Evolutionary conservation across 495 filamentous ascomycete species (phyloP).

Genomic region (Baudoinia panamericana): DNA sequence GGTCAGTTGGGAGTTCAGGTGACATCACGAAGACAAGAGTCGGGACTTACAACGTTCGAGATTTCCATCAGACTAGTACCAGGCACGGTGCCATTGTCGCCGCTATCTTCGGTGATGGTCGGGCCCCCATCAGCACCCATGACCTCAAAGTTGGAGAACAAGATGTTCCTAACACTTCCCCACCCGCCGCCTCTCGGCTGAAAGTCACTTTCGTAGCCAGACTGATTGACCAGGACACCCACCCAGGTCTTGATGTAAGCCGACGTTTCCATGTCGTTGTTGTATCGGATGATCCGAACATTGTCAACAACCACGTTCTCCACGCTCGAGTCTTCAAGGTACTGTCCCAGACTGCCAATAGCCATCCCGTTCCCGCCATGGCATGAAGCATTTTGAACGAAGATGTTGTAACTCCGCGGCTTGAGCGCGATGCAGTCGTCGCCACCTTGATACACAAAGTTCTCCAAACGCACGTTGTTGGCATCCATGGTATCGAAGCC

Average conservation of each 20-base stretch:
- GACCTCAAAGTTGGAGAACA: slow-evolving; percentile 41
- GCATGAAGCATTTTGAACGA: slow-evolving; percentile 40
- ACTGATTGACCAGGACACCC: slow-evolving; percentile 35
- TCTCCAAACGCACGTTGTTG: slow-evolving; percentile 38
- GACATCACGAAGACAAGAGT: too few relatives aligned
- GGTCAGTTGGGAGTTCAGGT: too few relatives aligned
- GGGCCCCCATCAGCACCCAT: slow-evolving; percentile 32
- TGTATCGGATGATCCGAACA: slow-evolving; percentile 34
- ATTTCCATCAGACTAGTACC: slow-evolving; percentile 41
- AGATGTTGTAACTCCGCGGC: slow-evolving; percentile 41
- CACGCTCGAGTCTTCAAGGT: slow-evolving; percentile 42
- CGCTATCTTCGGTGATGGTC: slow-evolving; percentile 37
- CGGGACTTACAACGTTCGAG: slow-evolving; percentile 37
- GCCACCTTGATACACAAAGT: slow-evolving; percentile 45
- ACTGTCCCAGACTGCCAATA: slow-evolving; percentile 45
- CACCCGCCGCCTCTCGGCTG: slow-evolving; percentile 40
- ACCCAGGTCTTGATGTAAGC: slow-evolving; percentile 50
- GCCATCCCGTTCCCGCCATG: slow-evolving; percentile 44
- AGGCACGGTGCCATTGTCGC: slow-evolving; percentile 39
- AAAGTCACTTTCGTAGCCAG: slow-evolving; percentile 36
- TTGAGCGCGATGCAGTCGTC: slow-evolving; percentile 49
- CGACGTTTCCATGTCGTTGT: slow-evolving; percentile 36
- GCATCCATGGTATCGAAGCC: slow-evolving; percentile 46
- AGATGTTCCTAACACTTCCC: slow-evolving; percentile 40
- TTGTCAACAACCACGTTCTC: slow-evolving; percentile 36